Base-by-base conservation (phyloP, 495 filamentous ascomycete species). In the Neurospora sp. region DNA sequence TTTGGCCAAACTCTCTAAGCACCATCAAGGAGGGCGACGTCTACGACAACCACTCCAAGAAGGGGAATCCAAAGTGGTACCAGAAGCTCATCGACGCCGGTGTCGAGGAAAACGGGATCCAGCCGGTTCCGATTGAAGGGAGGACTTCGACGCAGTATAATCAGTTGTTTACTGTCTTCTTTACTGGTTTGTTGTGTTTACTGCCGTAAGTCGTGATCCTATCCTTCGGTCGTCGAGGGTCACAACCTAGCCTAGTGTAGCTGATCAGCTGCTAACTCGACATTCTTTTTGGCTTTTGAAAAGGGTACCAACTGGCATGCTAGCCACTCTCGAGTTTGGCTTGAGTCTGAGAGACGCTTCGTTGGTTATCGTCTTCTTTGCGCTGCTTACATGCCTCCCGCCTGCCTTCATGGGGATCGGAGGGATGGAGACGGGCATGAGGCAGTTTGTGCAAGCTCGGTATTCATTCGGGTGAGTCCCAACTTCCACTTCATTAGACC, bases 291-390 rank as follows among this genome's bases (percentile, higher is more conserved):
- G 38, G 70, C 11, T 60, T 54, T 54, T 27, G 10, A 9, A 37
- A 37, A 87, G 85, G 0, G 80, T 88, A 41, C 85, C 85, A n/a
- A 87, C 86, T 20, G 86, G 87, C 27, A 83, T 88, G 78, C 78
- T 87, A 37, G 87, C 85, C 10, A 87, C 85, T 4, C 82, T 86
- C 0, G 75, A 82, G 18, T 88, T 85, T 73, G 84, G 83, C 31
- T 77, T 90, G 80, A 81, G 81, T 42, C 80, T 89, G n/a, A 79
- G 87, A 46, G 87, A 90, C 74, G 80, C 86, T 1, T 84, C 85
- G 9, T 77, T 90, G 37, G 84, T 87, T 72, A 90, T 89, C 71
- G 71, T 90, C 18, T 89, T 90, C 80, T 88, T 89, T 71, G 83
- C 83, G 62, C 77, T 88, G 70, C 78, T 88, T 16, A 86, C 82